These are phyloP conservation scores for Corylus avellana DNA, from an alignment of 306 rosid species.

Conservation along the genomic window DNA sequence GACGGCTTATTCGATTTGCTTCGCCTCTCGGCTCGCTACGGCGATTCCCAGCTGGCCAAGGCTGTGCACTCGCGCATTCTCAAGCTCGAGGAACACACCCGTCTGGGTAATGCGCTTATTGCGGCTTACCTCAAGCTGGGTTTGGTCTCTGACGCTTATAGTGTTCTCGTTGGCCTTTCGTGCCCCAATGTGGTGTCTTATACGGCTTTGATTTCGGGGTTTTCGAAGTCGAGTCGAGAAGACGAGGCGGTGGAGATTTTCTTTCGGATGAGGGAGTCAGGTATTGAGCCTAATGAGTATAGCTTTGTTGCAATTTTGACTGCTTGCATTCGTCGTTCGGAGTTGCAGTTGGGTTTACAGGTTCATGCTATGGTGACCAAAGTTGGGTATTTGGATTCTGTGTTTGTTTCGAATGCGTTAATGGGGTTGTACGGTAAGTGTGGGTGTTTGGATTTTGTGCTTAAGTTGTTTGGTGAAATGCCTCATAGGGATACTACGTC, in stretches of 20 bases:
- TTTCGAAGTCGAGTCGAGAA: slow-evolving; percentile 59
- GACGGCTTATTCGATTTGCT: slow-evolving; percentile 39
- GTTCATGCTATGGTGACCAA: slow-evolving; percentile 64
- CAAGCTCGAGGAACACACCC: slow-evolving; percentile 47
- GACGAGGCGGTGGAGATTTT: slow-evolving; percentile 61
- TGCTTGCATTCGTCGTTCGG: slow-evolving; percentile 48
- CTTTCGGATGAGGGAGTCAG: slow-evolving; percentile 54
- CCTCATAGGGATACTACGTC: slow-evolving; percentile 58
- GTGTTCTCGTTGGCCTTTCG: slow-evolving; percentile 47
- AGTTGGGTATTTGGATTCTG: slow-evolving; percentile 46
- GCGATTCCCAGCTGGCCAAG: slow-evolving; percentile 45
- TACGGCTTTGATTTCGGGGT: slow-evolving; percentile 66
- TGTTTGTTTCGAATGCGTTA: slow-evolving; percentile 67
- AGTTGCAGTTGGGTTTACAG: slow-evolving; percentile 55
- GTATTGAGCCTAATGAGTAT: slow-evolving; percentile 63
- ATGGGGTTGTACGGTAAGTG: slow-evolving; percentile 59
- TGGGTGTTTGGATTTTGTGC: slow-evolving; percentile 38
- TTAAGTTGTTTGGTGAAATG: slow-evolving; percentile 57
- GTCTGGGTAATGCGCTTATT: slow-evolving; percentile 53
- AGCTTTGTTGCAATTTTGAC: slow-evolving; percentile 77
- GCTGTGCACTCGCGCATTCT: slow-evolving; percentile 59
- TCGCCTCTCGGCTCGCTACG: slow-evolving; percentile 48
- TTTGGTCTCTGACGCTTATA: slow-evolving; percentile 53
- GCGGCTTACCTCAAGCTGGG: slow-evolving; percentile 56
- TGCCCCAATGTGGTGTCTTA: slow-evolving; percentile 60